Evolutionary conservation across 805 yeast species (phyloP), one percentile per base, ranked within the genome.

Genomic region (Ogataea paraovalis): DNA sequence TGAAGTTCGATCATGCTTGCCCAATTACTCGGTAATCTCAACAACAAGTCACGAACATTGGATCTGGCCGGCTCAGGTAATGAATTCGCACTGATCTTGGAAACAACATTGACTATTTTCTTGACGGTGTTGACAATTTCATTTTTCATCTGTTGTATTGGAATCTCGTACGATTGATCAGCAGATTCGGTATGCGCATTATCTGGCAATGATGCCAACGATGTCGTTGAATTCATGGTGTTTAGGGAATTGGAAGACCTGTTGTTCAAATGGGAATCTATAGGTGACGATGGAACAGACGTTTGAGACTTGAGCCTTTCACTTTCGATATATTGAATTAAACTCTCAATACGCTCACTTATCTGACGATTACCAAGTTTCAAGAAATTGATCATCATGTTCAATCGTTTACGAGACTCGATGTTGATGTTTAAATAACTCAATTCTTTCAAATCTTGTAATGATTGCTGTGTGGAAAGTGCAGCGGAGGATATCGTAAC

Each of bases 61-160:
- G 85, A 72, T 53, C 96, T 78, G 7, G 90, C 89, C 3, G 87
- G 86, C 54, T 84, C 89, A 7, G 90, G 88, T 30, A 85, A 65
- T 2, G 89, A 79, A 49, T 74, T 79, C 0, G 91, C 89, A 1
- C 90, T 87, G 56, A 88, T 87, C 53, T 86, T 87, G 3, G 97
- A 87, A 10, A 94, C 86, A 34, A 92, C 80, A 37, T 82, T 80
- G 32, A 91, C 90, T 41, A 90, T 89, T 61, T 89, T 92, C 63
- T 88, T 87, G 22, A 94, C 91, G 0, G 97, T 94, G 0, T 86
- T 78, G 8, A 91, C 83, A 32, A 92, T 88, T 55, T 92, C 99
- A 54, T 82, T 78, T 53, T 87, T 85, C 32, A 91, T 75, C 40
- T 80, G 71, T 50, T 66, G 69, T n/a, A 63, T 56, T 22, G 61